A percentile compares a stretch with the other conserved stretches of the same genome.
Conservation (phyloP, 2,329 filamentous ascomycete species). For the Madurella mycetomatis region DNA sequence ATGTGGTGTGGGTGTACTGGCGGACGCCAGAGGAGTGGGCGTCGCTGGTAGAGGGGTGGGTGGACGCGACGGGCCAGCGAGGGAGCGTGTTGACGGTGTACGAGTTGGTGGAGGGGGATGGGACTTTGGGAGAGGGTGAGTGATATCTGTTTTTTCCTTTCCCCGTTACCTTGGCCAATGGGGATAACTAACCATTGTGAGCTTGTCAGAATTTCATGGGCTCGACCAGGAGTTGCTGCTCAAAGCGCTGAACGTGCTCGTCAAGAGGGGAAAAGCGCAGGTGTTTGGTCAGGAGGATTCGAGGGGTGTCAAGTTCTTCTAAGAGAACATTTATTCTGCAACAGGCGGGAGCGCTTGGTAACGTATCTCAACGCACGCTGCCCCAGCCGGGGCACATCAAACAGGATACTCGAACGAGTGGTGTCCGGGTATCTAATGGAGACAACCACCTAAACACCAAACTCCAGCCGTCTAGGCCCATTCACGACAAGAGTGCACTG, state of each 20-base stretch:
- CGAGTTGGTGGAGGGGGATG: constrained; percentile 85
- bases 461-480: constrained; percentile 4
- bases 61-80: constrained; percentile 84
- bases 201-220: constrained; percentile 68
- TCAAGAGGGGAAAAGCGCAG: constrained; percentile 88
- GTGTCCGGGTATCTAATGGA: not conserved
- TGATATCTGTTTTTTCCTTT: constrained; percentile 12
- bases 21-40: constrained; percentile 88
- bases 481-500: constrained; percentile 28
- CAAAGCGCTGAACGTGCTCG: constrained; percentile 73
- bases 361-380: not conserved
- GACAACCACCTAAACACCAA: not conserved
- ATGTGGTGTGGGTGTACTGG: constrained; percentile 77
- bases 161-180: not conserved
- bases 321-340: constrained; percentile 29
- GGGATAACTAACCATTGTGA: constrained; percentile 16
- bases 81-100: constrained; percentile 87
- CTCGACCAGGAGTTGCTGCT: constrained; percentile 79
- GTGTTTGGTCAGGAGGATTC: constrained; percentile 87
- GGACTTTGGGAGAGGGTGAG: constrained; percentile 62
- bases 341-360: not conserved
- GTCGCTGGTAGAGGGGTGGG: constrained; percentile 68
- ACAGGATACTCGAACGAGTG: not conserved
- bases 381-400: not conserved
- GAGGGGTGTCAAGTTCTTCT: constrained; percentile 96